These are phyloP conservation scores for Pythium phragmiticola DNA, from an alignment of 352 stramenopile genomes.

Conservation along the genomic window DNA sequence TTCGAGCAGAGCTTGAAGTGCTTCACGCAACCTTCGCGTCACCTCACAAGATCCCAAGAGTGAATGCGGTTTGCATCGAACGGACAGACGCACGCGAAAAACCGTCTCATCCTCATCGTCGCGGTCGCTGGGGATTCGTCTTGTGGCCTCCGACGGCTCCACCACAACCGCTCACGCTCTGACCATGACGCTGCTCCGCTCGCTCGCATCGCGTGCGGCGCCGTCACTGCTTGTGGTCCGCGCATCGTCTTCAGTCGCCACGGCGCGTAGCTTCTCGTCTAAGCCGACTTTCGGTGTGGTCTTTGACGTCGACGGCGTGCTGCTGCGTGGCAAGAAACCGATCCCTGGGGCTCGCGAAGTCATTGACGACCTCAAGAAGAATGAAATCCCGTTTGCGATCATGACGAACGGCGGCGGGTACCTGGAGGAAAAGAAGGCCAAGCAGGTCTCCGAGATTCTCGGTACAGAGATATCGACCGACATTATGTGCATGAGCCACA, in stretches of 20 bases:
- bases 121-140: background rate
- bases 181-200: slow-evolving; percentile 10
- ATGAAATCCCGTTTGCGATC: slow-evolving; percentile 72
- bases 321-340: slow-evolving; percentile 70
- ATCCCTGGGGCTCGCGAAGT: slow-evolving; percentile 70
- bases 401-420: slow-evolving; percentile 89
- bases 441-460: slow-evolving; percentile 68
- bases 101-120: background rate
- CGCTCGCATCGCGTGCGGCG: slow-evolving; percentile 6
- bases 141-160: background rate
- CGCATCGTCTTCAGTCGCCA: background rate
- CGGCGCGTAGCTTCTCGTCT: slow-evolving; percentile 9
- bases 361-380: slow-evolving; percentile 58
- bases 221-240: background rate
- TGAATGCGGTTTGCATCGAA: background rate
- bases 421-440: slow-evolving; percentile 70
- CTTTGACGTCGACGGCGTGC: slow-evolving; percentile 82
- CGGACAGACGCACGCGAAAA: background rate
- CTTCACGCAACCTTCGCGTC: slow-evolving; percentile 35
- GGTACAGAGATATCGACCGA: slow-evolving; percentile 50
- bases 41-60: background rate
- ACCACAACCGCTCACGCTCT: background rate
- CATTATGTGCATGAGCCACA: slow-evolving; percentile 78
- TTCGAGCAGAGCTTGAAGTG: slow-evolving; percentile 25
- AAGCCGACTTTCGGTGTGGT: slow-evolving; percentile 75